Evolutionary conservation across 352 stramenopile species (phyloP), one percentile per base, ranked within the genome.

Genomic region (Pythium chondricola): DNA sequence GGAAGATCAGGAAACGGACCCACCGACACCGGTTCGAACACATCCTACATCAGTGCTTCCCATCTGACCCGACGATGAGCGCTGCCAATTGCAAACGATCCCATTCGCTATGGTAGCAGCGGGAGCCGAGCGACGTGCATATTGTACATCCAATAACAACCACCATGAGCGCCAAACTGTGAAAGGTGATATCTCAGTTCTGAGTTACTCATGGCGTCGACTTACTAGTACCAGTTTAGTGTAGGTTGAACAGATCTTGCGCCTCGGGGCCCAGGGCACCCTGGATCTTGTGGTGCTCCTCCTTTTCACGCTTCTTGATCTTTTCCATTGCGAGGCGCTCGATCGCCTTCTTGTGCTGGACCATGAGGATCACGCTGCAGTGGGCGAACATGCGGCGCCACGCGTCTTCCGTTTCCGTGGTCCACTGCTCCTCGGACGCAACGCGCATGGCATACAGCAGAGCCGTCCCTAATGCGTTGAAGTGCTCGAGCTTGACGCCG

Each of bases 401-500:
- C 2, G 70, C 62, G 37, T 82, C 65, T 20, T 56, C 65, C 27
- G 77, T 71, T 22, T 75, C 70, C 0, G 46, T 22, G n/a, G 51
- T 67, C 70, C 67, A 82, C 25, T 61, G 50, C 2, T 65, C 43
- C 1, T 62, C 67, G 7, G 67, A 82, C 2, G 53, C 65, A 2
- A 56, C 62, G 25, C 71, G 51, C 64, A 82, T 74, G 0, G 70
- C 67, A 30, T 71, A 51, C 9, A 82, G 16, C 0, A 82, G 52
- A 14, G 61, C 70, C 2, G 44, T 50, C 16, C 70, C 67, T 8
- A 78, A 58, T 4, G 60, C 51, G 25, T 77, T 65, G 37, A 54
- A 81, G 50, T 73, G 60, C 33, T 77, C 58, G 14, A 72, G 33
- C 43, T 73, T 68, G 6, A 81, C 64, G n/a, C 67, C 70, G 38